phyloP scores from a whole-genome alignment of 2,329 filamentous ascomycete genomes.

The Claviceps humidiphila region DNA sequence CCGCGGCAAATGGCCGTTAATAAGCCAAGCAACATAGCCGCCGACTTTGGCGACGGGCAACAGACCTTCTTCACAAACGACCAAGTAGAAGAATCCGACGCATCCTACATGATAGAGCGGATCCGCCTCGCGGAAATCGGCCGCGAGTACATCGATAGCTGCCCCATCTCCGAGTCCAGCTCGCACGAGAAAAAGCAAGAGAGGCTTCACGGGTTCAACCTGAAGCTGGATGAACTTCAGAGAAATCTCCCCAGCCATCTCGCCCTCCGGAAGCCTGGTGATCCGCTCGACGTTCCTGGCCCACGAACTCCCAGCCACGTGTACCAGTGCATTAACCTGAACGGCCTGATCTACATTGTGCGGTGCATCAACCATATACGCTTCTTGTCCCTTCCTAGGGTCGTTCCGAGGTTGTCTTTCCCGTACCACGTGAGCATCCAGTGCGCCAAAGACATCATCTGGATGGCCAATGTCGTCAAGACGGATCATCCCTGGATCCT shows the following conservation, averaged over 20 bases:
- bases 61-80: neutral
- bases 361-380: slow-evolving; percentile 3
- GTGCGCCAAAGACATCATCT: slow-evolving; percentile 3
- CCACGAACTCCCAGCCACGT: neutral
- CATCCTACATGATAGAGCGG: neutral
- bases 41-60: neutral
- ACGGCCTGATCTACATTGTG: slow-evolving; percentile 3
- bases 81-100: neutral
- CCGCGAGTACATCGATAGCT: slow-evolving; percentile 2
- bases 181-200: neutral
- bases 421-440: neutral
- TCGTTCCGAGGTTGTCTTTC: slow-evolving; percentile 1
- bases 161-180: neutral
- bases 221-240: slow-evolving; percentile 1
- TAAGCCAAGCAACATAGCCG: slow-evolving; percentile 1
- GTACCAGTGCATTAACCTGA: slow-evolving; percentile 2
- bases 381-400: neutral
- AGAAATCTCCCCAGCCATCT: slow-evolving; percentile 2
- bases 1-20: slow-evolving; percentile 5
- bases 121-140: slow-evolving; percentile 3
- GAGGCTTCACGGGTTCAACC: neutral
- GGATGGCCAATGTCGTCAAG: neutral
- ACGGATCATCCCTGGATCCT: neutral
- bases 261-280: neutral
- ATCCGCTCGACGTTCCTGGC: neutral